A percentile compares a stretch with the other conserved stretches of the same genome.
Evolutionary conservation across 768 basidiomycete species (phyloP).

Genomic region (Hortiboletus campestris): DNA sequence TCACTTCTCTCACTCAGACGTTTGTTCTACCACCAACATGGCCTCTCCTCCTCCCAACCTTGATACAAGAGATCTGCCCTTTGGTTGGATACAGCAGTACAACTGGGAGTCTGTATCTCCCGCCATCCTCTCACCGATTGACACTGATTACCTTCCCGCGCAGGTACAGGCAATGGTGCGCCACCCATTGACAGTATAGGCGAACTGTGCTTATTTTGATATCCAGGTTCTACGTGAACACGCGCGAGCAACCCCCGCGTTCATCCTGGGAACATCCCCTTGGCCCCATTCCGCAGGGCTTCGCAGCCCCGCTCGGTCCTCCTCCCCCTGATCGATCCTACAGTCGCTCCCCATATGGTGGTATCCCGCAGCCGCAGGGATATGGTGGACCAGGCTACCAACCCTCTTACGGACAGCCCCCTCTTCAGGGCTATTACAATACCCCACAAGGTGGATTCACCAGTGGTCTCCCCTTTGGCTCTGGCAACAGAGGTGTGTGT

Average conservation of each 20-base stretch:
- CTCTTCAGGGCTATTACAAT: constrained; percentile 18
- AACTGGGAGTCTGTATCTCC: constrained; percentile 56
- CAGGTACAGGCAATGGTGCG: constrained; percentile 68
- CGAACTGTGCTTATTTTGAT: not conserved
- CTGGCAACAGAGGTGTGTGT: constrained; percentile 24
- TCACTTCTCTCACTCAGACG: constrained; percentile 23
- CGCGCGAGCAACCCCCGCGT: constrained; percentile 55
- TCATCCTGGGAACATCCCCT: constrained; percentile 71
- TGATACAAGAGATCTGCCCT: constrained; percentile 61
- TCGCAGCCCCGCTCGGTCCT: constrained; percentile 38
- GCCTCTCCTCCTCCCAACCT: constrained; percentile 46
- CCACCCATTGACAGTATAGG: not conserved
- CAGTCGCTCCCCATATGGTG: constrained; percentile 32
- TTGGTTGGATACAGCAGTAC: constrained; percentile 68
- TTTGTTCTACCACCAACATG: constrained; percentile 32
- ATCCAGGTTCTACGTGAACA: constrained; percentile 77
- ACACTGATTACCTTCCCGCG: constrained; percentile 25
- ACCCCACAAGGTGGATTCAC: constrained; percentile 15
- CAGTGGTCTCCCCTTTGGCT: constrained; percentile 7
- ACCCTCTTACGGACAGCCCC: not conserved
- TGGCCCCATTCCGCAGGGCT: constrained; percentile 41
- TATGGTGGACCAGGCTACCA: constrained; percentile 24
- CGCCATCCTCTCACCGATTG: constrained; percentile 13
- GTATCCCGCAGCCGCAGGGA: constrained; percentile 15
- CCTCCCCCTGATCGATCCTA: constrained; percentile 43